Conservation (phyloP, 805 yeast genomes). For the Blastobotrys parvus region DNA sequence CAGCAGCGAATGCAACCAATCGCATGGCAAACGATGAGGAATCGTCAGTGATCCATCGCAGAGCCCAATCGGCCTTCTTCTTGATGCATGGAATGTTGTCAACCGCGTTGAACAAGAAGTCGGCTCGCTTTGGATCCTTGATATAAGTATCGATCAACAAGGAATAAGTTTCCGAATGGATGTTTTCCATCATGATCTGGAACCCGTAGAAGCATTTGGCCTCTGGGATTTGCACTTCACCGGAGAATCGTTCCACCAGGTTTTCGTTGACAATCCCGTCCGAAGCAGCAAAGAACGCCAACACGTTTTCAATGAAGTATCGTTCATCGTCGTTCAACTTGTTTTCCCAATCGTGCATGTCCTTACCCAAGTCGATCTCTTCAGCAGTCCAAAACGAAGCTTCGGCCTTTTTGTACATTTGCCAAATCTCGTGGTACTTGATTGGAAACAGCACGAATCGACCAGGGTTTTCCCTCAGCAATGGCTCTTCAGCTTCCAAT, state of each 20-base stretch:
- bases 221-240: constrained; percentile 95
- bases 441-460: constrained; percentile 94
- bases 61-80: constrained; percentile 98
- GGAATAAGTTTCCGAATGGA: constrained; percentile 96
- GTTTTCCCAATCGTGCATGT: constrained; percentile 86
- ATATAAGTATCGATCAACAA: constrained; percentile 89
- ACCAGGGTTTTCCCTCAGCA: constrained; percentile 72
- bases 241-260: constrained; percentile 92
- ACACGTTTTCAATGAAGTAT: constrained; percentile 81
- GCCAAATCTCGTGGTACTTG: constrained; percentile 97
- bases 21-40: constrained; percentile 91
- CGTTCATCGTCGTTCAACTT: constrained; percentile 84
- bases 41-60: constrained; percentile 89
- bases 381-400: constrained; percentile 99
- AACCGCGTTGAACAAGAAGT: constrained; percentile 86
- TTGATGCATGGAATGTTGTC: constrained; percentile 94
- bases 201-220: constrained; percentile 98
- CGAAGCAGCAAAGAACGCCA: constrained; percentile 97
- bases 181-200: constrained; percentile 99
- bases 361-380: constrained; percentile 94
- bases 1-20: constrained; percentile 96
- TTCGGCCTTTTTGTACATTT: constrained; percentile 97
- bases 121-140: constrained; percentile 91
- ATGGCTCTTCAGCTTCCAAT: constrained; percentile 80
- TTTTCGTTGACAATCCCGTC: constrained; percentile 98